Conservation (phyloP, 169 alveolate genomes). For the Neospora caninum region DNA sequence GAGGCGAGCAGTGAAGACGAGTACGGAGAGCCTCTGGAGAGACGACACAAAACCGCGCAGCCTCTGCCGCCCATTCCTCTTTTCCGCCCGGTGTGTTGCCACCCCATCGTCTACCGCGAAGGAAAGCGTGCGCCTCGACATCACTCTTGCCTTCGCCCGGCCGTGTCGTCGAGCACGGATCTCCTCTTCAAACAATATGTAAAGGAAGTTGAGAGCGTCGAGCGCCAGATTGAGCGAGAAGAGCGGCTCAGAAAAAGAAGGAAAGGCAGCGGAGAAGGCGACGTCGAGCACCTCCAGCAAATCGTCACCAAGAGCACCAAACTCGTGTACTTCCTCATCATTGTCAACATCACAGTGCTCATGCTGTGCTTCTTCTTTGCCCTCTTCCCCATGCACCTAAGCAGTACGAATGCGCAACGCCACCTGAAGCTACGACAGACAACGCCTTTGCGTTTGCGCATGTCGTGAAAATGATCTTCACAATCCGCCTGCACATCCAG, state of each 20-base stretch:
- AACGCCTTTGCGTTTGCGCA: not conserved
- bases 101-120: not conserved
- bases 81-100: too few relatives aligned
- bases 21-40: too few relatives aligned
- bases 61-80: not conserved
- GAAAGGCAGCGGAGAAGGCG: not conserved
- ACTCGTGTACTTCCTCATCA: slow-evolving; percentile 30
- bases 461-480: not conserved
- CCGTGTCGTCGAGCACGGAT: not conserved
- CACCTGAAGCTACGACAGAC: not conserved
- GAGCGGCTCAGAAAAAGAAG: not conserved
- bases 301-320: not conserved
- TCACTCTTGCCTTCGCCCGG: not conserved
- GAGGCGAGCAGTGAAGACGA: too few relatives aligned
- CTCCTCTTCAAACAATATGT: slow-evolving; percentile 1
- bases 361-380: slow-evolving; percentile 42
- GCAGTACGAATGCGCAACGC: not conserved
- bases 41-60: too few relatives aligned
- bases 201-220: not conserved
- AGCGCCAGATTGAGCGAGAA: not conserved
- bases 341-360: not conserved
- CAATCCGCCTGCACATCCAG: not conserved
- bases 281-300: not conserved
- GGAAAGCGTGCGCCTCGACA: not conserved
- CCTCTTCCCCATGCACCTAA: slow-evolving; percentile 28